Evolutionary conservation across 2,329 filamentous ascomycete species (phyloP).

Genomic region (Incumbomyces delicatus): DNA sequence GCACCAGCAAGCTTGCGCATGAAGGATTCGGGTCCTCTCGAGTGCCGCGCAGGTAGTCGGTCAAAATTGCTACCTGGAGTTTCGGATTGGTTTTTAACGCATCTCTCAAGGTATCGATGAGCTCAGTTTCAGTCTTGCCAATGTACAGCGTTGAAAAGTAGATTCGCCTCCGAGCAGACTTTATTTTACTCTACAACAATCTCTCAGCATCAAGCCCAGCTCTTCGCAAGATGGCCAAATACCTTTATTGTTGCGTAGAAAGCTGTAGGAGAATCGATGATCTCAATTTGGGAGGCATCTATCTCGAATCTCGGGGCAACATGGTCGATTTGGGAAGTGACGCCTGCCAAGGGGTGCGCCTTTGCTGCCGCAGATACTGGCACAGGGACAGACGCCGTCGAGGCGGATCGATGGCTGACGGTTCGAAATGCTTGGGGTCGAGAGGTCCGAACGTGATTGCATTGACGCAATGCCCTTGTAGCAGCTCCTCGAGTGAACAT

Average conservation of each 20-base stretch:
- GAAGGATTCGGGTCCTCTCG: slow-evolving; percentile 78
- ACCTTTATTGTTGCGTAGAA: slow-evolving; percentile 92
- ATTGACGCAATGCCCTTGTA: slow-evolving; percentile 15
- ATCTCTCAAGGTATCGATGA: slow-evolving; percentile 68
- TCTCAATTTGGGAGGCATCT: slow-evolving; percentile 65
- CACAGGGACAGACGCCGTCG: slow-evolving; percentile 10
- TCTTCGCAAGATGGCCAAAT: slow-evolving; percentile 6
- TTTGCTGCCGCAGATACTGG: slow-evolving; percentile 28
- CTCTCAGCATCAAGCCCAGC: slow-evolving; percentile 13
- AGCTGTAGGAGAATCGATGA: slow-evolving; percentile 70
- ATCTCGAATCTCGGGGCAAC: slow-evolving; percentile 88
- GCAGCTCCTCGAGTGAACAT: slow-evolving; percentile 18
- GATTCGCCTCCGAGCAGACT: slow-evolving; percentile 64
- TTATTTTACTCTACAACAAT: slow-evolving; percentile 60
- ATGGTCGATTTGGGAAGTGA: slow-evolving; percentile 69
- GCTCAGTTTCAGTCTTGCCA: slow-evolving; percentile 81
- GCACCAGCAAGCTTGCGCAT: slow-evolving; percentile 76
- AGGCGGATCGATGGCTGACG: slow-evolving; percentile 10
- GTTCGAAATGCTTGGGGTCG: slow-evolving; percentile 6
- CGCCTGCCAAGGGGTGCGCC: slow-evolving; percentile 44
- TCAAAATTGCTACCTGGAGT: slow-evolving; percentile 77
- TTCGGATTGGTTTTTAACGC: slow-evolving; percentile 65
- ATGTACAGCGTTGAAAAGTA: slow-evolving; percentile 97
- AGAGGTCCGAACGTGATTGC: slow-evolving; percentile 7
- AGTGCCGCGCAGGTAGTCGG: slow-evolving; percentile 83